phyloP scores from a whole-genome alignment of 768 basidiomycete species.

The Leccinum imitatum region DNA sequence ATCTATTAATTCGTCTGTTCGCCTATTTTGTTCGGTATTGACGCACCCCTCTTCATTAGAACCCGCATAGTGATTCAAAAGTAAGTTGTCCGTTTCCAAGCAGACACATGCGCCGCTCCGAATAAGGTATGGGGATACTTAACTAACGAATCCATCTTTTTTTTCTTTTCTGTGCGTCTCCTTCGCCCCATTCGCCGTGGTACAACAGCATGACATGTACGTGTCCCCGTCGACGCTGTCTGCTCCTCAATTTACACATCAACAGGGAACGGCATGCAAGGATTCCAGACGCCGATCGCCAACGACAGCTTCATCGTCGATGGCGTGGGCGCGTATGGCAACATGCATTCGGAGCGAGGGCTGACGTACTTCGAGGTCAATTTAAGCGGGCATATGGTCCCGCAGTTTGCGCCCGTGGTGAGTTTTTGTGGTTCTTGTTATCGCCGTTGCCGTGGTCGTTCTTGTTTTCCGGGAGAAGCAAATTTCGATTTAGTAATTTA shows the following conservation, averaged over 20 bases:
- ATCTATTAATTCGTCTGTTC: not conserved
- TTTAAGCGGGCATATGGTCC: conserved; percentile 75
- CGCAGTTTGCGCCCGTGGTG: conserved; percentile 63
- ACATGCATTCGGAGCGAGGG: conserved; percentile 62
- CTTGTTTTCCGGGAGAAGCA: too few relatives aligned
- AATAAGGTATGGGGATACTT: not conserved
- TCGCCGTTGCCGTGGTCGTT: not conserved
- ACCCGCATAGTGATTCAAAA: conserved; percentile 64
- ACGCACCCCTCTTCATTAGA: not conserved
- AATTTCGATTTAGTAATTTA: too few relatives aligned
- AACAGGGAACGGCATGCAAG: conserved; percentile 41
- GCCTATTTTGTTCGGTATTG: not conserved
- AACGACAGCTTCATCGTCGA: conserved; percentile 71
- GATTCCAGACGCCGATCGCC: conserved; percentile 68
- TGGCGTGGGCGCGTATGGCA: conserved; percentile 67
- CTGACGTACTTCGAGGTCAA: conserved; percentile 66
- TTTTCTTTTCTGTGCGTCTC: not conserved
- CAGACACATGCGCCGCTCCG: not conserved
- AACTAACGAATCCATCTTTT: not conserved
- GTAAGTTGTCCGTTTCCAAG: conserved; percentile 35
- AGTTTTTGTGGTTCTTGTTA: conserved; percentile 21
- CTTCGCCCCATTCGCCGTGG: conserved; percentile 3
- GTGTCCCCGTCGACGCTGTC: not conserved
- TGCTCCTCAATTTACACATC: not conserved
- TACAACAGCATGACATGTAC: not conserved